Evolutionary conservation across 495 filamentous ascomycete species (phyloP).

Genomic region (Xylaria castorea): DNA sequence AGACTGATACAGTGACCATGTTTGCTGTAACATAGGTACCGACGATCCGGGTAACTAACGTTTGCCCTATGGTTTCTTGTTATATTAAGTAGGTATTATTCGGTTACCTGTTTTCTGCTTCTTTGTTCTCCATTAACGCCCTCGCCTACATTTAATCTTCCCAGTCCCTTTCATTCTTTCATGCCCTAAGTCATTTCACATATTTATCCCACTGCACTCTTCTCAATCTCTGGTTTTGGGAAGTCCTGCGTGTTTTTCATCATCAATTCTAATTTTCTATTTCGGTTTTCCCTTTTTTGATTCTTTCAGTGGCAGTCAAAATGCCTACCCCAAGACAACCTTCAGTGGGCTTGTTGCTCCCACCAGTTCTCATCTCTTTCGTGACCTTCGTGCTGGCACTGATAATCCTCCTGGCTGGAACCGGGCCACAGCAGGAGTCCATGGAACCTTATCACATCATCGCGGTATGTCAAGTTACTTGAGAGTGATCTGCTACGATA

Average conservation of each 20-base stretch:
- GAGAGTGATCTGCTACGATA: background rate
- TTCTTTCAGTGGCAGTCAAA: conserved; percentile 1
- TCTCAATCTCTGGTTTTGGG: conserved; percentile 20
- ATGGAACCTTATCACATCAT: conserved; percentile 69
- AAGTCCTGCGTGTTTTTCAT: background rate
- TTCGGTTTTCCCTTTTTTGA: background rate
- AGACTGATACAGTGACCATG: conserved; percentile 1
- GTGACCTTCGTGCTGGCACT: conserved; percentile 71
- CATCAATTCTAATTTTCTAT: background rate
- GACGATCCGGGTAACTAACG: background rate
- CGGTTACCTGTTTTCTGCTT: background rate
- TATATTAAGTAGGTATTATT: background rate
- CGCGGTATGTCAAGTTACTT: conserved; percentile 57
- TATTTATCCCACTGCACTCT: conserved; percentile 10
- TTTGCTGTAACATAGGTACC: background rate
- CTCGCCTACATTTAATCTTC: background rate
- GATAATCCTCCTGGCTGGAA: conserved; percentile 74
- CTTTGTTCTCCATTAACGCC: conserved; percentile 6
- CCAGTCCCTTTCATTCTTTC: background rate
- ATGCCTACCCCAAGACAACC: conserved; percentile 35
- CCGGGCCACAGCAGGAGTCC: conserved; percentile 51
- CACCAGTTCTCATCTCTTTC: conserved; percentile 54
- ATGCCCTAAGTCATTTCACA: background rate
- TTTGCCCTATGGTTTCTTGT: background rate
- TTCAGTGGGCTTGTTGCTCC: conserved; percentile 22